These are phyloP conservation scores for Porpolomopsis calyptriformis DNA, from an alignment of 768 basidiomycete genomes.

Conservation along the genomic window DNA sequence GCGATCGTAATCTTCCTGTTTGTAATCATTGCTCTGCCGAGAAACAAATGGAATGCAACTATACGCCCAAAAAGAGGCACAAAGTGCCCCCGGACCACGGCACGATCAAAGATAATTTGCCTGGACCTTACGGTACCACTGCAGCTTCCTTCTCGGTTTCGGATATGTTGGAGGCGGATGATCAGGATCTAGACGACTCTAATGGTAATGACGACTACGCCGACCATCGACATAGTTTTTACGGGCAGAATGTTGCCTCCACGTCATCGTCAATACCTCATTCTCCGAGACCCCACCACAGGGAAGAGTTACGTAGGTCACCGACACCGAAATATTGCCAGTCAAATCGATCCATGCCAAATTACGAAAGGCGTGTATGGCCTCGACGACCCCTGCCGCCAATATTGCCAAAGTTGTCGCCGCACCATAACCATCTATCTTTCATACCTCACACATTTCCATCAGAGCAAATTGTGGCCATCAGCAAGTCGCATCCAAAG, in stretches of 20 bases:
- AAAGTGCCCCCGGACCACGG: constrained; percentile 31
- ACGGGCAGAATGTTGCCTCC: constrained; percentile 37
- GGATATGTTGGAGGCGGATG: constrained; percentile 1
- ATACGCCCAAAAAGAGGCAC: constrained; percentile 61
- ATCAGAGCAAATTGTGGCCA: constrained; percentile 26
- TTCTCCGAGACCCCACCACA: constrained; percentile 17
- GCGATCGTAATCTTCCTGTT: constrained; percentile 60
- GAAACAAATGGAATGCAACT: constrained; percentile 49
- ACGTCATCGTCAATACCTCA: constrained; percentile 18
- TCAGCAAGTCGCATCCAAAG: constrained; percentile 35
- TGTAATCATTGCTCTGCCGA: constrained; percentile 58
- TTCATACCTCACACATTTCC: constrained; percentile 36
- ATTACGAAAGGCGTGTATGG: constrained; percentile 1
- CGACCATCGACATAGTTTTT: constrained; percentile 29
- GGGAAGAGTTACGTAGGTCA: constrained; percentile 15
- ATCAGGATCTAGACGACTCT: constrained; percentile 8
- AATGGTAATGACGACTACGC: constrained; percentile 5
- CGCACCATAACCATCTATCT: constrained; percentile 21
- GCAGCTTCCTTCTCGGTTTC: constrained; percentile 9
- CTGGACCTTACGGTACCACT: constrained; percentile 13
- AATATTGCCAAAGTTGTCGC: constrained; percentile 16
- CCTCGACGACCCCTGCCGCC: constrained; percentile 8
- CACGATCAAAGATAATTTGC: constrained; percentile 11
- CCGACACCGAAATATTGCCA: constrained; percentile 10
- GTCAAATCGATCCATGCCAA: constrained; percentile 7